phyloP scores from a whole-genome alignment of 768 basidiomycete species.

The Phylloporus rhodoxanthus region DNA sequence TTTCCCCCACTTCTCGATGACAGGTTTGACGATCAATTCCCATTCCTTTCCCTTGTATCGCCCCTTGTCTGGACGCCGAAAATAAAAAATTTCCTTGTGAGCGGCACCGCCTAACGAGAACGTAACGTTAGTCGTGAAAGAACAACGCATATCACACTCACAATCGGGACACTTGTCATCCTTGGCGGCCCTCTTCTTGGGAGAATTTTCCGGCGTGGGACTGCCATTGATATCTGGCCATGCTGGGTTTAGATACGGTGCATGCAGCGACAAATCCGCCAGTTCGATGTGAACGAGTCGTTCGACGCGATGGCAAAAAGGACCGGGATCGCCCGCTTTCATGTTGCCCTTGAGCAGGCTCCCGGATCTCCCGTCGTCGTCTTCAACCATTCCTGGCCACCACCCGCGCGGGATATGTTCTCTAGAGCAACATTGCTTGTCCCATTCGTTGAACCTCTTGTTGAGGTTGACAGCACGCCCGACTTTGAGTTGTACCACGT shows the following conservation, averaged over 20 bases:
- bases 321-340: conserved; percentile 52
- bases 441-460: conserved; percentile 74
- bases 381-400: conserved; percentile 56
- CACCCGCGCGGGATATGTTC: conserved; percentile 68
- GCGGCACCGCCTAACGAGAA: conserved; percentile 41
- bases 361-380: conserved; percentile 30
- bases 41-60: conserved; percentile 61
- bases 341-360: conserved; percentile 65
- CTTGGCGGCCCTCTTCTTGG: conserved; percentile 18
- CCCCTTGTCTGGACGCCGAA: conserved; percentile 50
- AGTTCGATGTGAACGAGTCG: conserved; percentile 77
- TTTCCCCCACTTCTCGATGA: conserved; percentile 71
- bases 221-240: conserved; percentile 39
- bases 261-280: conserved; percentile 55
- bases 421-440: conserved; percentile 74
- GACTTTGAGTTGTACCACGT: conserved; percentile 64
- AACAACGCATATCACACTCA: conserved; percentile 23
- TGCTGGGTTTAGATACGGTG: conserved; percentile 51
- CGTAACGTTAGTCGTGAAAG: conserved; percentile 5
- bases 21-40: conserved; percentile 66
- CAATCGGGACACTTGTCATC: conserved; percentile 39
- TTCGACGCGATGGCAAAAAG: conserved; percentile 71
- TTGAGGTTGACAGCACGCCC: conserved; percentile 71
- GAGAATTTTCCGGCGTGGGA: background rate
- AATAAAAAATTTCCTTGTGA: conserved; percentile 80